Percentiles rank a stretch among this genome's conserved stretches.
These are phyloP conservation scores for Ogataea paraovalis DNA, from an alignment of 805 yeast genomes.

Conservation along the genomic window DNA sequence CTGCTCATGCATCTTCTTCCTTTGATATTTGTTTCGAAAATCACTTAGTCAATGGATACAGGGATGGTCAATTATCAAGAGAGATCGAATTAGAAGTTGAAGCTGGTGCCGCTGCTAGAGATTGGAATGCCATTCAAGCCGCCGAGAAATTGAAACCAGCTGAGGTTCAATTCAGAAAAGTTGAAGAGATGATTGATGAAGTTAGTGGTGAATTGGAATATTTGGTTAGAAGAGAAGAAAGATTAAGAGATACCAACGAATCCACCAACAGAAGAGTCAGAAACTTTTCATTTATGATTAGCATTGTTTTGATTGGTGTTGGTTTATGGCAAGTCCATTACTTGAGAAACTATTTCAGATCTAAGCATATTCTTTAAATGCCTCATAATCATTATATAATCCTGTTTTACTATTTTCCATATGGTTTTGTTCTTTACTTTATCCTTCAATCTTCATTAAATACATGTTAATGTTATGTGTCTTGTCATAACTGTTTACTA, in stretches of 20 bases:
- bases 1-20: constrained; percentile 76
- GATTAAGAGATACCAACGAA: constrained; percentile 95
- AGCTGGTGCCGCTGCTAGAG: constrained; percentile 95
- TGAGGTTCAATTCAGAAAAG: constrained; percentile 82
- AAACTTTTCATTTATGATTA: constrained; percentile 71
- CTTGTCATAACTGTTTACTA: too few relatives aligned
- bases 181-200: constrained; percentile 84
- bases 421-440: not conserved
- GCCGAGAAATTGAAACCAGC: constrained; percentile 89
- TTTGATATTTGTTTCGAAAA: constrained; percentile 92
- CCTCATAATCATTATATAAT: not conserved
- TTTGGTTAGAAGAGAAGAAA: constrained; percentile 82
- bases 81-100: constrained; percentile 88
- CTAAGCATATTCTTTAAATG: constrained; percentile 66
- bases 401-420: not conserved
- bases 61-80: constrained; percentile 48
- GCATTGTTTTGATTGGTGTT: constrained; percentile 65
- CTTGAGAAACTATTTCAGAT: constrained; percentile 86
- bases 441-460: not conserved
- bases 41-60: constrained; percentile 36
- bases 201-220: constrained; percentile 75
- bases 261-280: constrained; percentile 91
- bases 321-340: constrained; percentile 93
- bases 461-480: not conserved
- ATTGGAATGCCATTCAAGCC: constrained; percentile 94